Base-by-base conservation (phyloP, 345 rosid genomes). In the Euphorbia lathyris region DNA sequence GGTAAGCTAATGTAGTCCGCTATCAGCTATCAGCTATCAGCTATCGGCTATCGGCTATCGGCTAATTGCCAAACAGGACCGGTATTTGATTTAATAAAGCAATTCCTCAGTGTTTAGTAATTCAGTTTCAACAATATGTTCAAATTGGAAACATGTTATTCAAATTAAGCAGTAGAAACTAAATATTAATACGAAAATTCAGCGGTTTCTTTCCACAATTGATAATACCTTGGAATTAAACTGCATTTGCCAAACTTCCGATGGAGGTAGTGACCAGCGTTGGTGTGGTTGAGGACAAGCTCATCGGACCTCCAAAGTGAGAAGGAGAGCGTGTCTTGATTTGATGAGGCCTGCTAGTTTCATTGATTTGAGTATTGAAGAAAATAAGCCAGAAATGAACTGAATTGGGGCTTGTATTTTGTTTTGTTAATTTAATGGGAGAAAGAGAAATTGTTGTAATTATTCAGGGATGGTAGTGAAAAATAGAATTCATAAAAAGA, bases 191-290 rank as follows among this genome's bases (percentile, higher is more conserved):
- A n/a, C n/a, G n/a, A n/a, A n/a, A n/a, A n/a, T n/a, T n/a, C n/a
- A n/a, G n/a, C n/a, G n/a, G n/a, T n/a, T n/a, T n/a, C n/a, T n/a
- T n/a, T 40, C 43, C 17, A 3, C 6, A 10, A 16, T n/a, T 32
- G 13, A 10, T 22, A 0, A 34, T 65, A 92, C 99, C 99, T 81
- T 86, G 62, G 99, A 92, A 72, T 92, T 84, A 74, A 95, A 95
- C 79, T 86, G 88, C 99, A 95, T 84, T 71, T 95, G 96, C 98
- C 98, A 92, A 63, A 92, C 94, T 80, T 95, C 98, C 17, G 98
- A 90, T 9, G 99, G 98, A 11, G 82, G 77, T 82, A 87, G 87
- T 95, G 98, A 42, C 98, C 98, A 8, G 94, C 82, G 83, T 92
- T 95, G 61, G 96, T 89, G 47, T 91, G 83, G 58, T 81, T 94